phyloP scores from a whole-genome alignment of 2,329 filamentous ascomycete species.

The Raffaelea ambrosiae region DNA sequence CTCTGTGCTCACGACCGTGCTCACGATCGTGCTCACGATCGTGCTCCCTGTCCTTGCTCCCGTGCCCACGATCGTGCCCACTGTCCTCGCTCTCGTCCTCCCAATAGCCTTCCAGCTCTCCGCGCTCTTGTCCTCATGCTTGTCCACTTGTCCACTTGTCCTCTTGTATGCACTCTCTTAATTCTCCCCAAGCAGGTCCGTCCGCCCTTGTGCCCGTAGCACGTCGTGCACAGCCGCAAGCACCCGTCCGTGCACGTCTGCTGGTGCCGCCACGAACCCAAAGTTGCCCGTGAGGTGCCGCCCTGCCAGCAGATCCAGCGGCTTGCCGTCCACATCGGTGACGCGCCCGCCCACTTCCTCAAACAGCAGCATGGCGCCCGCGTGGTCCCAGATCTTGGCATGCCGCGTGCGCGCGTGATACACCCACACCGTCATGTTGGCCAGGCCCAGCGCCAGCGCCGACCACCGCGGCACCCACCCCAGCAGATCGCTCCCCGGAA shows the following conservation, averaged over 20 bases:
- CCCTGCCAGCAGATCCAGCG: constrained; percentile 40
- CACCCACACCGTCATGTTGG: constrained; percentile 47
- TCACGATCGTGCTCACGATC: too few species aligned
- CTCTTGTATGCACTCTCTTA: too few species aligned
- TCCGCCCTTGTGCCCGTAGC: constrained; percentile 9
- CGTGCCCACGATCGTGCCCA: too few species aligned
- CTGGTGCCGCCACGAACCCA: constrained; percentile 47
- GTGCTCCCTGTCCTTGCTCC: too few species aligned
- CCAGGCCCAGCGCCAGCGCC: constrained; percentile 40
- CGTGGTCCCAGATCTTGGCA: constrained; percentile 53
- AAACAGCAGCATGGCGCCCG: constrained; percentile 50
- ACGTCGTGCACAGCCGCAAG: constrained; percentile 20
- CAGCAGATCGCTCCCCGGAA: constrained; percentile 42
- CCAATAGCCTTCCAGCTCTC: too few species aligned
- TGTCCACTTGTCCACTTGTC: too few species aligned
- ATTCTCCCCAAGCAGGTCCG: constrained; percentile 7
- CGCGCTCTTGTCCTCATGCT: too few species aligned
- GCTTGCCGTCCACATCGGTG: constrained; percentile 43
- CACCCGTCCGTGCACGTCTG: constrained; percentile 32
- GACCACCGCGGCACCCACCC: constrained; percentile 52
- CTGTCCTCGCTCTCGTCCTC: too few species aligned
- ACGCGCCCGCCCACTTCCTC: constrained; percentile 47
- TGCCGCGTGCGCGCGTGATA: constrained; percentile 38
- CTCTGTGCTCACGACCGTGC: too few species aligned
- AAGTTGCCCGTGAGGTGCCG: constrained; percentile 41